Base-by-base conservation (phyloP, 169 alveolate genomes). In the Babesia bovis region DNA sequence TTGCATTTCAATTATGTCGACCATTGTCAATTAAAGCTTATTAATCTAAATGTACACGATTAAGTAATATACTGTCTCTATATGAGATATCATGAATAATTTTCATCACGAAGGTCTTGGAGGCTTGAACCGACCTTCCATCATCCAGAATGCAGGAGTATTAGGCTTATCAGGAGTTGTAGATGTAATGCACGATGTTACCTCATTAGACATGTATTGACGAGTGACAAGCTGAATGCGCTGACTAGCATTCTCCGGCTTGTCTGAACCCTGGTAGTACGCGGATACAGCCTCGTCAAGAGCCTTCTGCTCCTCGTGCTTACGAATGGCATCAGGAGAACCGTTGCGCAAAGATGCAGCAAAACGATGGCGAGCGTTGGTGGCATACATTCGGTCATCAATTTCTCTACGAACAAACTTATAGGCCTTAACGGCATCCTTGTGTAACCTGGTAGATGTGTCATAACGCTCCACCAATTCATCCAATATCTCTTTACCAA, bases 101-200 rank as follows among this genome's bases (percentile, higher is more conserved):
- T 49, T 7, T n/a, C 4, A 23, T 65, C 53, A 65, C 13, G 38
- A 23, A 6, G 56, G 50, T n/a, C 69, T 25, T 12, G 67, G 21
- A 1, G 84, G 70, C 42, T 65, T 69, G 66, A 71, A 81, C 17
- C 84, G 67, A 0, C 88, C 88, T 59, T 81, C 88, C 66, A 81
- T 23, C 42, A 81, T 36, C 84, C 88, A 81, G 58, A 70, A 81
- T 3, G 88, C 88, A 13, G 61, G 72, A 1, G 88, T 53, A 19
- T 81, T 69, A 4, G 88, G 88, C 23, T 52, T 41, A 47, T 81
- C 88, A 0, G 88, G 88, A 2, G 30, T 42, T 3, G 50, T 36
- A 6, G 73, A 63, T 17, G 41, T 63, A 32, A 63, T 4, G 1
- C 38, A 32, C 15, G 73, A 45, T 19, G 60, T 0, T 30, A 30